phyloP scores from a whole-genome alignment of 768 basidiomycete genomes.

The Boletus speciosus region DNA sequence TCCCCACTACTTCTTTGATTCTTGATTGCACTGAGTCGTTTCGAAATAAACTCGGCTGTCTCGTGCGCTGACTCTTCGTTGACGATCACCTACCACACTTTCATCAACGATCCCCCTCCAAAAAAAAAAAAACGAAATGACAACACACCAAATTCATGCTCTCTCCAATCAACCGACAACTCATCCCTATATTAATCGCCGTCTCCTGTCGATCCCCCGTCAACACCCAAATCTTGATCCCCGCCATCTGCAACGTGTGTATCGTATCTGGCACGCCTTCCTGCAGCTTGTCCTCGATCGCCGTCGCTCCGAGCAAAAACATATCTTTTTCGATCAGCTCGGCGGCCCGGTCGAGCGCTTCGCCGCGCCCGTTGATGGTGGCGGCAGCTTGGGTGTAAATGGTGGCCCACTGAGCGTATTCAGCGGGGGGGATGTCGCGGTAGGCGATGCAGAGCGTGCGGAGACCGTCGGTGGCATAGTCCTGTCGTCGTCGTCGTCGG shows the following conservation, averaged over 20 bases:
- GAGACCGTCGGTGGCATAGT: conserved; percentile 95
- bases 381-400: conserved; percentile 91
- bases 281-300: conserved; percentile 97
- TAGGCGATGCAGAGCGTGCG: conserved; percentile 95
- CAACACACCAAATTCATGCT: conserved; percentile 85
- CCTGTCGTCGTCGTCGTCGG: conserved; percentile 41
- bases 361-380: conserved; percentile 93
- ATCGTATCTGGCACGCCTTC: conserved; percentile 99
- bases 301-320: conserved; percentile 91
- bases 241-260: conserved; percentile 95
- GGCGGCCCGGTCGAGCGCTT: conserved; percentile 91
- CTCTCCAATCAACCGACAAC: conserved; percentile 94
- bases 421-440: conserved; percentile 86
- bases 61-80: conserved; percentile 84
- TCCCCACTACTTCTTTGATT: conserved; percentile 90
- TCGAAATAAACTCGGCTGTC: conserved; percentile 83
- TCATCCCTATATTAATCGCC: conserved; percentile 98
- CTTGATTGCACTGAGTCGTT: conserved; percentile 88
- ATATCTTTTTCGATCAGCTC: conserved; percentile 96
- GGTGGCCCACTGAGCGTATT: conserved; percentile 83
- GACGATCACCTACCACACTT: conserved; percentile 53
- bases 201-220: conserved; percentile 99
- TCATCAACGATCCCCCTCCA: background rate
- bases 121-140: background rate
- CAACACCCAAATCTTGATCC: conserved; percentile 99